Base-by-base conservation (phyloP, 176 grass and related monocot genomes). In the maize (Zea mays) region DNA sequence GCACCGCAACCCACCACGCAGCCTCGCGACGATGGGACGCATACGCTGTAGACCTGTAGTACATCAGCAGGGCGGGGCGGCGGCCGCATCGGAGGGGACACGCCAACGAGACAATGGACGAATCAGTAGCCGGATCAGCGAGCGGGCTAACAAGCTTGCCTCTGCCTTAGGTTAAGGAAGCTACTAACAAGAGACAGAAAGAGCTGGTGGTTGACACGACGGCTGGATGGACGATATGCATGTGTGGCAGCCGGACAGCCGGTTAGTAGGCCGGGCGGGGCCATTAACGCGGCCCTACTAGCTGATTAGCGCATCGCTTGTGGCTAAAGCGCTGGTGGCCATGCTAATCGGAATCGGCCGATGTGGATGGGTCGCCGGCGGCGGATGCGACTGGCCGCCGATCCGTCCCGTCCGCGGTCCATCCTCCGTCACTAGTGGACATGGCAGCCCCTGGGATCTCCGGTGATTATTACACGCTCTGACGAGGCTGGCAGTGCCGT, bases 271-370 rank as follows among this genome's bases (percentile, higher is more conserved):
- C 27, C 27, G 27, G 27, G 27, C 27, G 27, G 27, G 27, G 27
- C 27, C 27, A 27, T 27, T 27, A 27, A 27, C 27, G 27, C 27
- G 27, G 27, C 27, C 27, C 27, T 27, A 27, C 27, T 27, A 27
- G 27, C 27, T 27, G 27, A 27, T 27, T 27, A 27, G 27, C 27
- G 27, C 27, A 27, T 85, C 68, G 67, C 76, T 73, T 85, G 5
- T 17, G 68, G 60, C 2, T 8, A 27, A 79, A 79, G 75, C 40
- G 45, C 73, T 65, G 75, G 59, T 78, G 41, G 16, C 45, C 37
- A 66, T 42, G 82, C 66, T 72, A 58, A 79, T 85, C 83, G 17
- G 27, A 27, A 56, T 56, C 42, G 7, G 6, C 1, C 4, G 52
- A 37, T 11, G 40, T 7, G 15, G 67, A 57, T 78, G 79, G 79